Conservation (phyloP, 192 early-diverging fungal genomes). For the Spinellus fusiger region DNA sequence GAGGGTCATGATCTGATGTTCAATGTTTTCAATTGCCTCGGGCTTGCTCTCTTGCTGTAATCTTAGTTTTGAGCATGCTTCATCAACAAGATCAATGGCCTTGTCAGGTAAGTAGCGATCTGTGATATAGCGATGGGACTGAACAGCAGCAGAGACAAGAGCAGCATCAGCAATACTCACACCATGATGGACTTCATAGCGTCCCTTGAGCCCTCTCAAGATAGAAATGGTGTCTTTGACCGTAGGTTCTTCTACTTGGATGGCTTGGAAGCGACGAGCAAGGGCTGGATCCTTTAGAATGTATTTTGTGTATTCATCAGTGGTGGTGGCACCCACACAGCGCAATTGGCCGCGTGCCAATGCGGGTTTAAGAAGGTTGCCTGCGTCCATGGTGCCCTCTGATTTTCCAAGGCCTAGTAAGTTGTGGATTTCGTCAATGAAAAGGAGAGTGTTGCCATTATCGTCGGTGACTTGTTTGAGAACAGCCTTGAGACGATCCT, state of each 20-base stretch:
- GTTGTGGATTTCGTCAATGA: constrained; percentile 78
- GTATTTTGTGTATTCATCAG: constrained; percentile 73
- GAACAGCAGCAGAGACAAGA: constrained; percentile 63
- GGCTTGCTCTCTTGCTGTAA: constrained; percentile 78
- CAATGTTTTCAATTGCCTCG: constrained; percentile 66
- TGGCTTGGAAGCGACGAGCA: constrained; percentile 70
- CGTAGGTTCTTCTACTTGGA: constrained; percentile 48
- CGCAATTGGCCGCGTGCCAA: constrained; percentile 66
- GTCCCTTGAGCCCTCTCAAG: constrained; percentile 66
- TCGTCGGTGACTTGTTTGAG: constrained; percentile 64
- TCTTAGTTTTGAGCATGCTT: constrained; percentile 72
- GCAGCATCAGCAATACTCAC: constrained; percentile 73
- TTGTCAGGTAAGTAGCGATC: constrained; percentile 75
- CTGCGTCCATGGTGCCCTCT: constrained; percentile 74
- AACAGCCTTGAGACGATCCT: constrained; percentile 72
- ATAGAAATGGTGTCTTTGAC: constrained; percentile 73
- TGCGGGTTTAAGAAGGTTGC: constrained; percentile 74
- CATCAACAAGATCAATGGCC: constrained; percentile 78
- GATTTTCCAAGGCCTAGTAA: constrained; percentile 69
- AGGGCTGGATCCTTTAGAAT: constrained; percentile 71
- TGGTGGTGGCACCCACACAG: constrained; percentile 74
- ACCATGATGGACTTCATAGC: constrained; percentile 79
- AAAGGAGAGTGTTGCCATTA: constrained; percentile 70
- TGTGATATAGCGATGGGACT: constrained; percentile 74
- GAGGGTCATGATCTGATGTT: constrained; percentile 68